Conservation (phyloP, 805 yeast species). For the Ogataea ramenticola region DNA sequence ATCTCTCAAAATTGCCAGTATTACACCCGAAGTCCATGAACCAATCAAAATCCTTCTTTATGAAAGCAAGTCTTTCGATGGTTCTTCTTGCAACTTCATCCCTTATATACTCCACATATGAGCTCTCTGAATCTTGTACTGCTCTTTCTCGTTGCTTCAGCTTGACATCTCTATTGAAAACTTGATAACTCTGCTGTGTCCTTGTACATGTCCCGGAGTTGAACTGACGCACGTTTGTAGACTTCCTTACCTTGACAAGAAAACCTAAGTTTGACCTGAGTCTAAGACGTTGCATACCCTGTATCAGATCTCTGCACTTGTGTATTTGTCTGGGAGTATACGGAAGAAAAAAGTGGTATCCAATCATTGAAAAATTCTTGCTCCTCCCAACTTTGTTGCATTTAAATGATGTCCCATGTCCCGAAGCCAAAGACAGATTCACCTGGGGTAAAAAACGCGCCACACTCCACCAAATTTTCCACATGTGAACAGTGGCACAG, state of each 20-base stretch:
- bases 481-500: too few relatives aligned
- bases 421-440: too few relatives aligned
- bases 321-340: too few relatives aligned
- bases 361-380: too few relatives aligned
- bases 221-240: background rate
- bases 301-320: too few relatives aligned
- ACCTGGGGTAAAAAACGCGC: too few relatives aligned
- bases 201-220: background rate
- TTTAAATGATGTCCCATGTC: too few relatives aligned
- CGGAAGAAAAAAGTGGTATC: too few relatives aligned
- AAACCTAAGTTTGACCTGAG: background rate
- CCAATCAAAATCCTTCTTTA: constrained; percentile 53
- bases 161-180: constrained; percentile 61
- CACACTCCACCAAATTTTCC: too few relatives aligned
- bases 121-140: constrained; percentile 34
- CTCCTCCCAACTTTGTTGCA: too few relatives aligned
- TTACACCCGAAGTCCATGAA: constrained; percentile 71
- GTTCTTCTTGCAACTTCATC: constrained; percentile 69
- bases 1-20: constrained; percentile 45
- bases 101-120: constrained; percentile 63
- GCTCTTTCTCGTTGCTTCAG: constrained; percentile 52
- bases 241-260: background rate
- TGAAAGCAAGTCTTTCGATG: constrained; percentile 67
- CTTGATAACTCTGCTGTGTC: constrained; percentile 17
- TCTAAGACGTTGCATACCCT: background rate